phyloP scores from a whole-genome alignment of 2,329 filamentous ascomycete genomes.

The Ophiostoma sp. region DNA sequence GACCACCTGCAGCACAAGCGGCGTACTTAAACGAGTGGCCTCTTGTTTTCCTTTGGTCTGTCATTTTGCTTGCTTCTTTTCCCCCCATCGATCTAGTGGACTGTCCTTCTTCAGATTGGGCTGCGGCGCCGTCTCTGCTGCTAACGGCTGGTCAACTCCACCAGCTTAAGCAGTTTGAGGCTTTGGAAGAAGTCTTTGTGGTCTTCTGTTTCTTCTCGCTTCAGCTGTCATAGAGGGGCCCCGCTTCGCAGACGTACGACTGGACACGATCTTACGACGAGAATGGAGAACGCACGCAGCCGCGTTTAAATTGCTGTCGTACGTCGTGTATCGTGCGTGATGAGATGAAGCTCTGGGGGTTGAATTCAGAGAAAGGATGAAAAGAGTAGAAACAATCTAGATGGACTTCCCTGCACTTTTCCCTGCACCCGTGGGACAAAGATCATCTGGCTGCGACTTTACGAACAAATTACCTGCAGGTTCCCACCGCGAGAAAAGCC shows the following conservation, averaged over 20 bases:
- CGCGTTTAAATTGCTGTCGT: conserved; percentile 9
- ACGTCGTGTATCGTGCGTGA: not conserved
- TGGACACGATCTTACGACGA: conserved; percentile 14
- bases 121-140: conserved; percentile 11
- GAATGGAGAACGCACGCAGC: not conserved
- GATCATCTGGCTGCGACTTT: conserved; percentile 1
- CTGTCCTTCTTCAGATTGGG: conserved; percentile 3
- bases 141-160: conserved; percentile 14
- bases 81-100: not conserved
- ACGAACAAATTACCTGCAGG: conserved; percentile 14
- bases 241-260: not conserved
- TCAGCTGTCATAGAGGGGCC: not conserved
- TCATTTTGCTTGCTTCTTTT: not conserved
- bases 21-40: not conserved
- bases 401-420: not conserved
- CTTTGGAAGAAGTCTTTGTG: not conserved
- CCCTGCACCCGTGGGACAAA: not conserved
- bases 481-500: not conserved
- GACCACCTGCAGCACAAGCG: conserved; percentile 17
- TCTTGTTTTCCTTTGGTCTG: not conserved
- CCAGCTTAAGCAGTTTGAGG: conserved; percentile 2
- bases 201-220: not conserved
- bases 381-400: not conserved
- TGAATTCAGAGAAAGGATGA: not conserved
- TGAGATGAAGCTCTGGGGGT: not conserved